Percentiles rank a stretch among this genome's conserved stretches.
Conservation (phyloP, 495 filamentous ascomycete genomes). For the Amniculicola lignicola region DNA sequence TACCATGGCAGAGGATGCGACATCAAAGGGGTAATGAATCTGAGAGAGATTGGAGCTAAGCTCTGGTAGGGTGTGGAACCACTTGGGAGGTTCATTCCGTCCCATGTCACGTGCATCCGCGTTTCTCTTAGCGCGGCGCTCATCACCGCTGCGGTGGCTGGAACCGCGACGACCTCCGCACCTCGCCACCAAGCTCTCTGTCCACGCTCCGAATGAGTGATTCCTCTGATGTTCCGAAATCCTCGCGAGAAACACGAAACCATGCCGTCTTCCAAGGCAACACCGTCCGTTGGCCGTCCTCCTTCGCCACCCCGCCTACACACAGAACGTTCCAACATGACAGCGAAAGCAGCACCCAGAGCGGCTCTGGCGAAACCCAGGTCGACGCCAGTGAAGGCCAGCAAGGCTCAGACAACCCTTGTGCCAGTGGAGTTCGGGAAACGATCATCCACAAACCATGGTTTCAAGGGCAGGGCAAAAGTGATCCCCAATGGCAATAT, state of each 20-base stretch:
- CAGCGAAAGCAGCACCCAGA: slow-evolving; percentile 28
- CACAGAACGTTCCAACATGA: slow-evolving; percentile 10
- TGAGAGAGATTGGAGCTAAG: no score
- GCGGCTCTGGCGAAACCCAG: slow-evolving; percentile 24
- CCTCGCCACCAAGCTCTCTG: no score
- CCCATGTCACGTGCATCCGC: no score
- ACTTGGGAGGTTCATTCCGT: no score
- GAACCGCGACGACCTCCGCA: no score
- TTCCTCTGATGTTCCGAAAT: slow-evolving; percentile 49
- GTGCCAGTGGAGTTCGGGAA: slow-evolving; percentile 17
- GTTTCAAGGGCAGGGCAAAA: slow-evolving; percentile 39
- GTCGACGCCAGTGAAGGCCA: slow-evolving; percentile 35
- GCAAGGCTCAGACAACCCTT: slow-evolving; percentile 29
- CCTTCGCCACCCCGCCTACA: slow-evolving; percentile 43
- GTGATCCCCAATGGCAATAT: slow-evolving; percentile 68
- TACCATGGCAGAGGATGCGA: no score
- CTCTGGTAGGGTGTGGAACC: no score
- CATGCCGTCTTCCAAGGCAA: slow-evolving; percentile 17
- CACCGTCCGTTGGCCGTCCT: slow-evolving; percentile 45
- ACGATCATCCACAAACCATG: slow-evolving; percentile 28
- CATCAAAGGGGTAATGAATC: no score
- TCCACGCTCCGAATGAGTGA: background rate
- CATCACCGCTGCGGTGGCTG: no score
- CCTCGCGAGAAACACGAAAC: slow-evolving; percentile 40
- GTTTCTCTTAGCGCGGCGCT: no score